Evolutionary conservation across 1,284 basidiomycete species (phyloP).

Genomic region (Cutaneotrichosporon dermatis): DNA sequence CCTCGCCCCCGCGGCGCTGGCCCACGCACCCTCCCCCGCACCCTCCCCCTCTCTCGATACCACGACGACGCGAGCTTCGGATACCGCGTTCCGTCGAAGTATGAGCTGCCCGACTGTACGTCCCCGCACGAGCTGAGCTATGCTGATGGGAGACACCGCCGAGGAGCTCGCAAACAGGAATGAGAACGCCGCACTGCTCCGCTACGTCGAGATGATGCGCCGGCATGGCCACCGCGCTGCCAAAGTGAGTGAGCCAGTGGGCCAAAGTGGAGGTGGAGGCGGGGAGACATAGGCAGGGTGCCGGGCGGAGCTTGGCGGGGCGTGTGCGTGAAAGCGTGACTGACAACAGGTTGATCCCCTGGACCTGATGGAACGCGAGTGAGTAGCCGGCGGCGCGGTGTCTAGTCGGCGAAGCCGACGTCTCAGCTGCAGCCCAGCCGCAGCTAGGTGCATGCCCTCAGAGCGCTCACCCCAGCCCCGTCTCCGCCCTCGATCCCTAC

Average conservation of each 20-base stretch:
- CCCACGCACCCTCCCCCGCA: too few relatives aligned
- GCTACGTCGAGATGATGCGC: slow-evolving; percentile 80
- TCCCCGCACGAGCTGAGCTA: too few relatives aligned
- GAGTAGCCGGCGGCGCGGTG: slow-evolving; percentile 27
- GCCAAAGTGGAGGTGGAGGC: too few relatives aligned
- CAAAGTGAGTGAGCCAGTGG: slow-evolving; percentile 16
- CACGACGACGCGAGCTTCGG: slow-evolving; percentile 76
- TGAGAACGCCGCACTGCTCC: slow-evolving; percentile 68
- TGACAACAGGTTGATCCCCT: slow-evolving; percentile 70
- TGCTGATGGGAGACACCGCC: slow-evolving; percentile 58
- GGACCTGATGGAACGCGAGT: slow-evolving; percentile 75
- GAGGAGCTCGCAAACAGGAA: slow-evolving; percentile 68
- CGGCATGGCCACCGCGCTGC: slow-evolving; percentile 48
- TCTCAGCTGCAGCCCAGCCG: too few relatives aligned
- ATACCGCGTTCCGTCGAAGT: slow-evolving; percentile 63
- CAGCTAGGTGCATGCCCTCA: too few relatives aligned
- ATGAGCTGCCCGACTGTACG: slow-evolving; percentile 67
- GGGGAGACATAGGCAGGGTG: too few relatives aligned
- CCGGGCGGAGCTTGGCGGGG: neutral
- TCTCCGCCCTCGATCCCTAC: slow-evolving; percentile 69
- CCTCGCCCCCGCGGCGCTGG: neutral
- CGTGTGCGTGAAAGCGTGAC: slow-evolving; percentile 56
- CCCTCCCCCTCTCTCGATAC: slow-evolving; percentile 49
- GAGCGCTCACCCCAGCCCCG: slow-evolving; percentile 39
- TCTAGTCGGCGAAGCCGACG: too few relatives aligned